phyloP scores from a whole-genome alignment of 2,329 filamentous ascomycete species.

The Cladophialophora carrionii region DNA sequence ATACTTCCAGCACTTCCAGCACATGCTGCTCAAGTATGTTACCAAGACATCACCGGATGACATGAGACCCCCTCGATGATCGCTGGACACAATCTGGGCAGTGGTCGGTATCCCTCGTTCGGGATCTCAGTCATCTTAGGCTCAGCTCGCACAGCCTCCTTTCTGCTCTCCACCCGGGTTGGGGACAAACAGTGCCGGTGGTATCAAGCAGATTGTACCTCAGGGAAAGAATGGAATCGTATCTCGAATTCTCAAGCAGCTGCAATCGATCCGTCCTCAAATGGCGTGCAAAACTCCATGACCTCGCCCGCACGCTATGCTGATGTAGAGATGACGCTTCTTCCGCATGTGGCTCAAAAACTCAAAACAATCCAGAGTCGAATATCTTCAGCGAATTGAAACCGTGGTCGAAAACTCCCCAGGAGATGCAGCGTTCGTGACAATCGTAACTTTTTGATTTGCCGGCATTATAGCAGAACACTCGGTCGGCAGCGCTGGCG shows the following conservation, averaged over 20 bases:
- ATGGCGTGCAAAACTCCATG: background rate
- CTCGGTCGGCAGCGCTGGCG: background rate
- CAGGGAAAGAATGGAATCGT: background rate
- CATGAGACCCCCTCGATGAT: no score
- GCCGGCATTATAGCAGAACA: background rate
- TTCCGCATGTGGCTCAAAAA: background rate
- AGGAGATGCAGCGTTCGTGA: background rate
- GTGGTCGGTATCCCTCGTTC: no score
- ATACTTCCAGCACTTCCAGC: no score
- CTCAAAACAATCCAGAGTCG: background rate
- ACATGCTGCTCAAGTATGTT: no score
- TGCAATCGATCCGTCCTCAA: background rate
- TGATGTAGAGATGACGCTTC: background rate
- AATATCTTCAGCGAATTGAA: constrained; percentile 4
- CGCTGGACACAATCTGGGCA: no score
- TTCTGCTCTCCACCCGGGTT: no score
- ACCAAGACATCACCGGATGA: no score
- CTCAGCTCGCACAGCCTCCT: no score
- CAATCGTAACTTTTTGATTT: background rate
- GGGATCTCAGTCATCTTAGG: no score
- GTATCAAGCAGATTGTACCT: no score
- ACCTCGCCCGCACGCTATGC: background rate
- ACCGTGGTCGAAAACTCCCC: background rate
- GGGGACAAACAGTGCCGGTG: no score
- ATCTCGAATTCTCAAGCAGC: background rate